Evolutionary conservation across 106 monocot genomes (phyloP).

Genomic region (Allium sativum): DNA sequence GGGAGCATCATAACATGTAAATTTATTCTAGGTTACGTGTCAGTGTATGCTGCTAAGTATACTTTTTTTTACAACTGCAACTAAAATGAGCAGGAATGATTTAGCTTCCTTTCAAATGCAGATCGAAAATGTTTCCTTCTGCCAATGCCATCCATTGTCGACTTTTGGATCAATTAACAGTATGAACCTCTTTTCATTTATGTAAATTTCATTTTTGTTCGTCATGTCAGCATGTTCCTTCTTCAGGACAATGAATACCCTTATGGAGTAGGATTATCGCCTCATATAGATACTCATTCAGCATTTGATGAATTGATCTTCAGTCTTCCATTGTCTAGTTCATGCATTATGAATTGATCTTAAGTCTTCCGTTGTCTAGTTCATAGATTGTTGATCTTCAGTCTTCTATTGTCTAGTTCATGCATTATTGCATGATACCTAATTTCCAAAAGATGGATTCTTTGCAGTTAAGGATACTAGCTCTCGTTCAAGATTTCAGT

Average conservation of each 20-base stretch:
- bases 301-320: constrained; percentile 86
- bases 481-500: too few species aligned
- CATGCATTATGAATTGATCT: constrained; percentile 97
- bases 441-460: too few species aligned
- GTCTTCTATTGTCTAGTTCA: too few species aligned
- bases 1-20: too few species aligned
- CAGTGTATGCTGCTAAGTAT: too few species aligned
- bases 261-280: constrained; percentile 80
- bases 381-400: too few species aligned
- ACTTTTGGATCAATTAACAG: constrained; percentile 74
- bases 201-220: not conserved
- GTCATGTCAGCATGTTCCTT: constrained; percentile 19
- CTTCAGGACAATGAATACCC: constrained; percentile 90
- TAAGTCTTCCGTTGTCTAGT: too few species aligned
- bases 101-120: constrained; percentile 11
- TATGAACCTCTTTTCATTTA: constrained; percentile 17
- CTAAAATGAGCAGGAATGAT: not conserved
- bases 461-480: too few species aligned
- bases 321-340: constrained; percentile 70
- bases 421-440: too few species aligned
- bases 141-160: constrained; percentile 13
- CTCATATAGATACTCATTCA: constrained; percentile 96
- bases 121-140: constrained; percentile 76
- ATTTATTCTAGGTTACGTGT: too few species aligned
- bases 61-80: too few species aligned